Evolutionary conservation across 306 rosid species (phyloP), one percentile per base, ranked within the genome.

Genomic region (Quercus agrifolia): DNA sequence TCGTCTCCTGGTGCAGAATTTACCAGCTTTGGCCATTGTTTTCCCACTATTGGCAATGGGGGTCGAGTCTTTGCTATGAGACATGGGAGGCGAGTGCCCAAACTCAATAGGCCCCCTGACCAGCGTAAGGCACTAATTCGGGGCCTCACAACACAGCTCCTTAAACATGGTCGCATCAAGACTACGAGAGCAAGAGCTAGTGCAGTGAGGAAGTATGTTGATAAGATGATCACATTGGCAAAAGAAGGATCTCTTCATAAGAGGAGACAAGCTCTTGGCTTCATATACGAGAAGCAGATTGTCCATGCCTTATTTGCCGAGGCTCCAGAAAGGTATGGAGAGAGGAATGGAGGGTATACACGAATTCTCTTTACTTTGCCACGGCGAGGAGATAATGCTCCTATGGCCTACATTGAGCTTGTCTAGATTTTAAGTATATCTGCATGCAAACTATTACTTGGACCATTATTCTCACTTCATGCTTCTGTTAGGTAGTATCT

Each of bases 101-200:
- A 91, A 86, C 98, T 95, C 84, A 95, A 91, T 81, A 83, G 99
- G 85, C 98, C 98, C 20, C 98, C 99, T 27, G 98, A 95, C 85
- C 99, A 95, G 78, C 88, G 98, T 1, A 73, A 81, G n/a, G 99
- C 98, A 1, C 96, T 95, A 55, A 84, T 95, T 27, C 91, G 98
- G 25, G 97, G 98, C 58, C 99, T 95, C 18, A 93, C 98, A 57
- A 95, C 99, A 51, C 98, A 92, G 86, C 97, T 95, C 67, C 97
- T 94, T 33, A 94, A 94, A 74, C 78, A 92, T 3, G 99, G 99
- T 2, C 97, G 99, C 62, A 92, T 95, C 87, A 92, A 92, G 72
- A 95, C 99, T 15, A 95, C 99, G 10, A 82, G 97, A 77, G 95
- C 98, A 70, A 91, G 99, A 81, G 99, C 99, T n/a, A 90, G 96